A percentile compares a stretch with the other conserved stretches of the same genome.
Evolutionary conservation across 2,329 filamentous ascomycete genomes (phyloP).

Genomic region (Claviceps purpurea): DNA sequence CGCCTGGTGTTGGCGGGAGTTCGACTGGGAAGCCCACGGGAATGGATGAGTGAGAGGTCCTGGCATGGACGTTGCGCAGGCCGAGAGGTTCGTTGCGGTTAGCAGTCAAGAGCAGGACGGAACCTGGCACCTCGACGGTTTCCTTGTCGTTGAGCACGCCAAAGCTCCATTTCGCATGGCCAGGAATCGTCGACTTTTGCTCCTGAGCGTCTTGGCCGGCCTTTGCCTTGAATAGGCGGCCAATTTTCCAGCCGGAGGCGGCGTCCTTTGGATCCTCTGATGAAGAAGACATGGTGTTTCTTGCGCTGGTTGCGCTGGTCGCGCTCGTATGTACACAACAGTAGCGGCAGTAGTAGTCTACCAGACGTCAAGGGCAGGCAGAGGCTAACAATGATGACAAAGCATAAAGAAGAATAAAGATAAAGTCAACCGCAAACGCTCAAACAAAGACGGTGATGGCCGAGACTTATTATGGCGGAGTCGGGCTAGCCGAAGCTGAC

Average conservation of each 20-base stretch:
- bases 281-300: constrained; percentile 1
- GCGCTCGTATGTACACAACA: neutral
- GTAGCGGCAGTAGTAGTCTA: neutral
- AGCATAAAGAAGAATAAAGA: neutral
- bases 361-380: no score
- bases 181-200: neutral
- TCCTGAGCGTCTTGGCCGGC: neutral
- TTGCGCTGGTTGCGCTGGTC: neutral
- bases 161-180: constrained; percentile 6
- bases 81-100: constrained; percentile 10
- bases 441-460: neutral
- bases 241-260: neutral
- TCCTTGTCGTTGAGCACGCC: constrained; percentile 7
- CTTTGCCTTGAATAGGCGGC: neutral
- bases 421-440: neutral
- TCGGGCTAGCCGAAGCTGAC: neutral
- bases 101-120: constrained; percentile 9
- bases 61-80: constrained; percentile 5
- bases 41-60: constrained; percentile 31
- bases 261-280: constrained; percentile 1
- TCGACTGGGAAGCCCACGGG: constrained; percentile 31
- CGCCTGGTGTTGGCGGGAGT: constrained; percentile 17
- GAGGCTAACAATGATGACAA: neutral
- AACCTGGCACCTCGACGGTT: constrained; percentile 8
- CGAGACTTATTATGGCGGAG: neutral